Conservation (phyloP, 441 rosid genomes). For the Manihot esculenta region DNA sequence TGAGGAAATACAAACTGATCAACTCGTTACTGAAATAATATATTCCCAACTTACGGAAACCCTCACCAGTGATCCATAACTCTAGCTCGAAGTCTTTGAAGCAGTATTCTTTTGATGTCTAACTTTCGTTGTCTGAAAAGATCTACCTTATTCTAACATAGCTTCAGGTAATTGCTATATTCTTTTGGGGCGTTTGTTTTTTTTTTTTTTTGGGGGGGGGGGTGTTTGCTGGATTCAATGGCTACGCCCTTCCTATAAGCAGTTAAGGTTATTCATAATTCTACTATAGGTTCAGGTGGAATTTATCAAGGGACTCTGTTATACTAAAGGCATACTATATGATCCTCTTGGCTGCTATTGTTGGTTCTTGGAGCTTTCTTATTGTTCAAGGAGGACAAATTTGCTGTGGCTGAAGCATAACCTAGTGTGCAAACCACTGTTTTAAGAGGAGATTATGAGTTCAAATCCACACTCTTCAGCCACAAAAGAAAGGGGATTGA, state of each 20-base stretch:
- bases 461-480: not conserved
- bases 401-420: not conserved
- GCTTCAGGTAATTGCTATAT: not conserved
- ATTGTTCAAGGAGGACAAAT: constrained; percentile 1
- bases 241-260: no score
- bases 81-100: not conserved
- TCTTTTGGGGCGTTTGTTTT: no score
- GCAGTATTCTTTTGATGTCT: not conserved
- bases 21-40: not conserved
- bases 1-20: not conserved
- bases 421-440: not conserved
- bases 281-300: no score
- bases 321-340: not conserved
- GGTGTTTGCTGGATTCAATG: no score
- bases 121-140: not conserved
- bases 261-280: no score
- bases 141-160: not conserved
- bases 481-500: no score
- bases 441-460: not conserved
- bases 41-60: not conserved
- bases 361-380: constrained; percentile 6
- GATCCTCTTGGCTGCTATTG: not conserved
- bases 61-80: not conserved
- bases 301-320: no score
- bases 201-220: not conserved